Evolutionary conservation across 768 basidiomycete species (phyloP).

Genomic region (Porpolomopsis calyptriformis): DNA sequence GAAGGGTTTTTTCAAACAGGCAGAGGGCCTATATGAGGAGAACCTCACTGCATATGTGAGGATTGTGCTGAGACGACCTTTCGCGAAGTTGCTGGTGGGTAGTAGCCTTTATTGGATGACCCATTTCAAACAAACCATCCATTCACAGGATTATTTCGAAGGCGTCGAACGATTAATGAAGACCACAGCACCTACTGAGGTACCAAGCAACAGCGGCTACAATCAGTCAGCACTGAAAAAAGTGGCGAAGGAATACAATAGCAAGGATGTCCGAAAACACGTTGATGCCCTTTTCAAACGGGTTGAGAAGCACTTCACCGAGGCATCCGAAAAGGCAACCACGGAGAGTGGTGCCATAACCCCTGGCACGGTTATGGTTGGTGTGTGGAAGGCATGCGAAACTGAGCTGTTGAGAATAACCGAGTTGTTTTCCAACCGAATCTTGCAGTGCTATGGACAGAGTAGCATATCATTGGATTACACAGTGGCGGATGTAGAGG

Average conservation of each 20-base stretch:
- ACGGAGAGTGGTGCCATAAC: constrained; percentile 41
- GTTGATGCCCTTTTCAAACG: constrained; percentile 81
- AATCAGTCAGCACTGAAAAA: constrained; percentile 73
- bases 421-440: constrained; percentile 54
- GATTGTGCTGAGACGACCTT: constrained; percentile 76
- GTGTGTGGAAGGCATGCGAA: constrained; percentile 88
- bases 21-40: constrained; percentile 81
- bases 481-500: constrained; percentile 60
- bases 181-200: constrained; percentile 66
- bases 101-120: constrained; percentile 1
- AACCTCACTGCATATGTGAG: constrained; percentile 81
- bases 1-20: constrained; percentile 52
- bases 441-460: constrained; percentile 72
- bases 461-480: constrained; percentile 68
- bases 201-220: constrained; percentile 65
- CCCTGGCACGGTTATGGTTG: constrained; percentile 58
- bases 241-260: constrained; percentile 70
- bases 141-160: constrained; percentile 81
- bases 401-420: constrained; percentile 70
- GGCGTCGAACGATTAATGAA: constrained; percentile 81
- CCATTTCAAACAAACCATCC: neutral
- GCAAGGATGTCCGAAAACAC: constrained; percentile 84
- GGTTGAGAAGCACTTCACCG: constrained; percentile 93
- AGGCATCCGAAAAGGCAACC: constrained; percentile 58
- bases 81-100: constrained; percentile 77